Evolutionary conservation across 805 yeast genomes (phyloP), one percentile per base, ranked within the genome.

Genomic region (Kluyveromyces starmeri): DNA sequence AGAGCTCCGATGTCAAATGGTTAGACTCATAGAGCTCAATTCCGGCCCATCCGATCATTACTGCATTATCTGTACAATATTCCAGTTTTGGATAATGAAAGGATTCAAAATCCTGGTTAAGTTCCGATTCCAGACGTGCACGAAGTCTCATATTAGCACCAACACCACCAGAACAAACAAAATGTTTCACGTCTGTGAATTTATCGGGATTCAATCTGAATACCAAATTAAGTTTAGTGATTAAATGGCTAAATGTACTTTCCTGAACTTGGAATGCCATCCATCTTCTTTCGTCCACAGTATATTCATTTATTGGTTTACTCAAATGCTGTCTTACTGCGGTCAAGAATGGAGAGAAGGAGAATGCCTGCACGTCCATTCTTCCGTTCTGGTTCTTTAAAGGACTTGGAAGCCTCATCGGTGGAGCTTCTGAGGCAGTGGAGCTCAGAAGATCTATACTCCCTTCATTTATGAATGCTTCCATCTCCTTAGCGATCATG

Each of bases 41-140:
- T 0, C 96, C 98, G 0, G 97, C 95, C 77, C 94, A 84, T 1
- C 96, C 98, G 34, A 92, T 92, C 98, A 92, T 92, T 2, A 85
- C 73, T 0, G 96, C 95, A 55, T 92, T 92, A 51, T 92, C 98
- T 0, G 96, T 85, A 52, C 98, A 92, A 40, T 86, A 61, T 2
- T 67, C 58, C 2, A 76, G 62, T 14, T 73, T 75, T 0, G 96
- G 95, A 47, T 76, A 84, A 43, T 73, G 72, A 29, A 77, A 73
- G 1, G 52, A 45, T n/a, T 55, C 36, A 48, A 64, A 48, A 45
- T 20, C n/a, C 9, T 29, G 19, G 3, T 56, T 34, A n/a, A 75
- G 55, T 4, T 65, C 63, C 1, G 49, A 44, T 31, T 51, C 46
- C 5, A 82, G 53, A 59, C 68, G 68, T 6, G 54, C 40, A 35